phyloP scores from a whole-genome alignment of 768 basidiomycete genomes.

The Hortiboletus flavorubellus region DNA sequence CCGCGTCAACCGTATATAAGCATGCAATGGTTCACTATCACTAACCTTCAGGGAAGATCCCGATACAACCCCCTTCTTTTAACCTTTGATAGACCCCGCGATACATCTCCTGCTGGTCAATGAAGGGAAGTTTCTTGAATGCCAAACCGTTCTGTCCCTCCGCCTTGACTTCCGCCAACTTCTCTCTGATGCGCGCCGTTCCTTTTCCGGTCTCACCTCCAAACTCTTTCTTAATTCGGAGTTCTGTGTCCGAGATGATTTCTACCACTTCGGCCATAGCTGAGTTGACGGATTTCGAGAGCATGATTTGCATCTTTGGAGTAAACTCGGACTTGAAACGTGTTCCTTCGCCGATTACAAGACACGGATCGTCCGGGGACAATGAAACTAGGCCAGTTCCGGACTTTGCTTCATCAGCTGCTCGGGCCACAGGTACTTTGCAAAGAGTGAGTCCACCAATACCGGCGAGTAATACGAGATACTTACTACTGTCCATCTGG shows the following conservation, averaged over 20 bases:
- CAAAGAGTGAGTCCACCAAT: slow-evolving; percentile 9
- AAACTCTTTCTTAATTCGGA: slow-evolving; percentile 85
- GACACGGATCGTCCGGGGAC: slow-evolving; percentile 71
- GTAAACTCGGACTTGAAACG: slow-evolving; percentile 68
- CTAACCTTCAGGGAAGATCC: slow-evolving; percentile 97
- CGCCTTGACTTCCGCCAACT: slow-evolving; percentile 53
- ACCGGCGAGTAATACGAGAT: neutral
- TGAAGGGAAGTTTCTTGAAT: slow-evolving; percentile 81
- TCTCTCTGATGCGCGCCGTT: slow-evolving; percentile 64
- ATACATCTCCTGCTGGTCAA: slow-evolving; percentile 96
- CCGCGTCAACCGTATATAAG: neutral
- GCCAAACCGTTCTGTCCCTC: slow-evolving; percentile 61
- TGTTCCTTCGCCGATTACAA: slow-evolving; percentile 82
- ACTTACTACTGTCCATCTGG: slow-evolving; percentile 84
- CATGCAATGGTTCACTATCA: neutral
- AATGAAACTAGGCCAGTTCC: slow-evolving; percentile 72
- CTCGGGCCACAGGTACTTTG: slow-evolving; percentile 88
- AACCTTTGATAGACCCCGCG: slow-evolving; percentile 85
- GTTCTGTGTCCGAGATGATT: slow-evolving; percentile 82
- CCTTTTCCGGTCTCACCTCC: slow-evolving; percentile 76
- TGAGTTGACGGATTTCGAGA: slow-evolving; percentile 78
- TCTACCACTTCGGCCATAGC: slow-evolving; percentile 81
- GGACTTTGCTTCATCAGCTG: slow-evolving; percentile 77
- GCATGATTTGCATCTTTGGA: slow-evolving; percentile 81
- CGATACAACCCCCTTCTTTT: slow-evolving; percentile 84